Percentiles rank a stretch among this genome's conserved stretches.
phyloP scores from a whole-genome alignment of 345 rosid species.

The Eucalyptus rudis region DNA sequence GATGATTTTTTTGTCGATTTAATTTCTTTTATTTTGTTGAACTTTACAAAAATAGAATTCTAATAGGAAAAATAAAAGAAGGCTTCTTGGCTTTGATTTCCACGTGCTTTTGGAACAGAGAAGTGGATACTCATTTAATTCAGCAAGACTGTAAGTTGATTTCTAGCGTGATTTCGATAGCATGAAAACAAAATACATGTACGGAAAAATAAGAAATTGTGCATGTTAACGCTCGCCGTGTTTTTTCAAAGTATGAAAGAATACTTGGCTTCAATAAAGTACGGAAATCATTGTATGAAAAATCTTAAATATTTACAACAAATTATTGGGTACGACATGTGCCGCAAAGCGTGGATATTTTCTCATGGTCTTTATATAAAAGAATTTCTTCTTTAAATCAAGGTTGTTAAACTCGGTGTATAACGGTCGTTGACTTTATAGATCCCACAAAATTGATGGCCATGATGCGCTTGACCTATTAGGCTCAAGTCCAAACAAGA shows the following conservation, averaged over 20 bases:
- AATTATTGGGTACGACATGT: neutral
- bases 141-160: neutral
- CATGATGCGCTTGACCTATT: neutral
- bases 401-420: too few relatives aligned
- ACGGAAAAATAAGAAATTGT: neutral
- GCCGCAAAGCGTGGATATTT: fast-evolving
- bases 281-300: neutral
- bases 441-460: neutral
- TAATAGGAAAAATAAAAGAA: neutral
- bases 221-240: fast-evolving
- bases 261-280: neutral
- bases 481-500: fast-evolving
- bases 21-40: neutral
- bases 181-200: neutral
- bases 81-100: neutral
- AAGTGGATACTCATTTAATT: neutral
- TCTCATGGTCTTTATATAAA: neutral
- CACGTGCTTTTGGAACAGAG: neutral
- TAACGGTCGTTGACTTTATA: too few relatives aligned
- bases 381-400: neutral
- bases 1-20: neutral
- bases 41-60: neutral
- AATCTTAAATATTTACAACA: neutral
- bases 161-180: neutral
- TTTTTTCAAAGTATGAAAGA: neutral